These are phyloP conservation scores for Dendrobium nobile DNA, from an alignment of 106 monocot species.

Conservation along the genomic window DNA sequence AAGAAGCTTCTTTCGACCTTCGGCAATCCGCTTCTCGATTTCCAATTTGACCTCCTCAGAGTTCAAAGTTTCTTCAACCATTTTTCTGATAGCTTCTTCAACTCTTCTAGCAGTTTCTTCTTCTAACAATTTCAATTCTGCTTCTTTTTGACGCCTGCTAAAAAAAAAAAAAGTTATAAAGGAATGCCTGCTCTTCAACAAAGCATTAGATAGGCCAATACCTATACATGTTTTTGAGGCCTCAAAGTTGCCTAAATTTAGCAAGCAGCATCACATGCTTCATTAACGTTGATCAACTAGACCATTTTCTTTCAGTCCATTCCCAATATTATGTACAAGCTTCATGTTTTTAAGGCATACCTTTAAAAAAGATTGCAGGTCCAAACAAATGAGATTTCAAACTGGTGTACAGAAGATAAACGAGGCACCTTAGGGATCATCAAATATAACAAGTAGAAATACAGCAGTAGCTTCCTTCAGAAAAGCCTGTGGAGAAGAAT, in stretches of 20 bases:
- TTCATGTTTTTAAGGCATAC: conserved; percentile 90
- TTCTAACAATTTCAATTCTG: conserved; percentile 86
- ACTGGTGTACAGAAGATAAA: conserved; percentile 93
- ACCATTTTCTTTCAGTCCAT: conserved; percentile 17
- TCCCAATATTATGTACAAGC: conserved; percentile 41
- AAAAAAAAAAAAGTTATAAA: conserved; percentile 14
- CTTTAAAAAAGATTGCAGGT: conserved; percentile 70
- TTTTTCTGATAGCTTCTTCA: conserved; percentile 93
- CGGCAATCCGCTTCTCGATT: conserved; percentile 69
- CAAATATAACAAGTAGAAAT: conserved; percentile 96
- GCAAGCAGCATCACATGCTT: conserved; percentile 36
- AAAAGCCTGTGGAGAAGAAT: conserved; percentile 80
- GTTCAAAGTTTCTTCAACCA: conserved; percentile 81
- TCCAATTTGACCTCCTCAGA: conserved; percentile 77
- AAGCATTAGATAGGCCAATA: neutral
- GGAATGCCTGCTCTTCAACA: conserved; percentile 7
- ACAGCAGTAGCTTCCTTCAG: conserved; percentile 89
- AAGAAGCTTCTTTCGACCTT: conserved; percentile 76
- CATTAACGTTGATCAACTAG: conserved; percentile 25
- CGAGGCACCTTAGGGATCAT: conserved; percentile 77
- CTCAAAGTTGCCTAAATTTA: conserved; percentile 16
- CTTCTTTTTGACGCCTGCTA: conserved; percentile 82
- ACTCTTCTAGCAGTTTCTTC: conserved; percentile 92
- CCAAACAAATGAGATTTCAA: conserved; percentile 93
- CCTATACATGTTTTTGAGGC: conserved; percentile 13